These are phyloP conservation scores for Naganishia randhawae DNA, from an alignment of 768 basidiomycete genomes.

Conservation along the genomic window DNA sequence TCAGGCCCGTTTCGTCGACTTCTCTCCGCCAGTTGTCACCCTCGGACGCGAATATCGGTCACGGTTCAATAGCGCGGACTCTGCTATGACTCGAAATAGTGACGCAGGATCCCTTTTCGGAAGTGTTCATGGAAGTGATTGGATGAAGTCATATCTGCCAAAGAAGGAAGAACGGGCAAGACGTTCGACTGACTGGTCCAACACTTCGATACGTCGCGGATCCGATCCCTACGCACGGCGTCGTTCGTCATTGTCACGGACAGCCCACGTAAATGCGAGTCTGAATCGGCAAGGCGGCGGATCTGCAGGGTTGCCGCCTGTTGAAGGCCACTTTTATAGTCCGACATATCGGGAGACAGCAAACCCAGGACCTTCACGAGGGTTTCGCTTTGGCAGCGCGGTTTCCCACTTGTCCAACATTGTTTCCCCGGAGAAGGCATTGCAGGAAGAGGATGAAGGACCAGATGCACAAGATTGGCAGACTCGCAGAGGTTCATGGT, in stretches of 20 bases:
- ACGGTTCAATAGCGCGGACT: constrained; percentile 17
- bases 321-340: background rate
- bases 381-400: constrained; percentile 4
- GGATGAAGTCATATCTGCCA: constrained; percentile 3
- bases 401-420: background rate
- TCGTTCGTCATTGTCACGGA: constrained; percentile 1
- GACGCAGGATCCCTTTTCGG: constrained; percentile 10
- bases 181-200: background rate
- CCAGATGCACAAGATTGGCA: background rate
- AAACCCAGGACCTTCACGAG: background rate
- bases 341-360: background rate
- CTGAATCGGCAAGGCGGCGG: background rate
- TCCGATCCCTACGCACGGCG: constrained; percentile 5
- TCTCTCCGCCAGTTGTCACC: background rate
- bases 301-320: background rate
- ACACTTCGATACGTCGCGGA: background rate
- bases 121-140: background rate
- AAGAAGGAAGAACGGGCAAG: constrained; percentile 3
- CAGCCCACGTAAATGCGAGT: background rate
- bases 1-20: background rate
- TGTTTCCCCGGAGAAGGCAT: background rate
- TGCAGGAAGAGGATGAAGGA: constrained; percentile 10
- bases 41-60: constrained; percentile 10
- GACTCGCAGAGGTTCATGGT: constrained; percentile 9
- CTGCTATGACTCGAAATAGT: constrained; percentile 7